Evolutionary conservation across 305 asterid genomes (phyloP), one percentile per base, ranked within the genome.

Genomic region (Striga hermonthica): DNA sequence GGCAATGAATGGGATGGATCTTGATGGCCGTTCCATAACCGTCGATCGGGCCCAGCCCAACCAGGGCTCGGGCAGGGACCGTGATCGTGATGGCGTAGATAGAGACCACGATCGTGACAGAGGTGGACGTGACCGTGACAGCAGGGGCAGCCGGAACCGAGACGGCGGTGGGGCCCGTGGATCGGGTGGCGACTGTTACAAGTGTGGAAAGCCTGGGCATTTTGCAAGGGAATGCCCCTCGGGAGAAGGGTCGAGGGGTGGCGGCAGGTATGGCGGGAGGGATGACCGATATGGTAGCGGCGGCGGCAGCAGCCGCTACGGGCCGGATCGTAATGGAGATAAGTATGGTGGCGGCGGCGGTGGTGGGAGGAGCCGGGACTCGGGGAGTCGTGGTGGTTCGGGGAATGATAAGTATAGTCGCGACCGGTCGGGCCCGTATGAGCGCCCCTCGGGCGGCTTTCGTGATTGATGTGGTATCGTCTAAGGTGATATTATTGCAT

Each of bases 191-290:
- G 96, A 88, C 49, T 91, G 95, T 74, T 91, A 75, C 70, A 88
- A 80, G 69, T 88, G 98, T 81, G 96, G 96, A 55, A 91, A 91
- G 72, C 98, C 95, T 1, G 96, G 94, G n/a, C 98, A 88, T 75
- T 88, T 88, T 71, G 94, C 94, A 60, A 79, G 98, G 62, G 98
- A 91, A 70, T 91, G 96, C 61, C 98, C 98, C 9, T 76, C 82
- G 7, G 82, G 83, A 1, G 88, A 83, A n/a, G 86, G 79, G 16
- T 64, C 83, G 14, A 74, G 82, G 70, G 82, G 78, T 13, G 83
- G 84, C 1, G 65, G 81, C 35, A 82, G 85, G 66, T 86, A 86
- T 44, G 93, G 94, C 65, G 91, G 87, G 11, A 82, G 96, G 60
- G 90, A 89, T 60, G 96, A 86, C 64, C 77, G 72, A 68, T 81